Conservation (phyloP, 2,329 filamentous ascomycete genomes). For the Alternaria atra region DNA sequence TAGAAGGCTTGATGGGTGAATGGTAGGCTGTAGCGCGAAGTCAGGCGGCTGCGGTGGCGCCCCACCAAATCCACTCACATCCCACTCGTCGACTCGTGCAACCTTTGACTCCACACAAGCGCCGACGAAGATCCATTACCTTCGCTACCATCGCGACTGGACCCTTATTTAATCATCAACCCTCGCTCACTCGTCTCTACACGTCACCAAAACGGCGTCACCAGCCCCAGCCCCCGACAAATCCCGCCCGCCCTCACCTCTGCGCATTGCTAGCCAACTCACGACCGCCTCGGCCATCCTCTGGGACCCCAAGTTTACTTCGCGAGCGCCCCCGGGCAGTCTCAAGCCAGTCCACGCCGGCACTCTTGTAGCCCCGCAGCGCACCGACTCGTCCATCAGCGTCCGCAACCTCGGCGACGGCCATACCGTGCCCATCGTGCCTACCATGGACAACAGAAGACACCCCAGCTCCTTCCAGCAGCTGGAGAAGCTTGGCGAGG, state of each 20-base stretch:
- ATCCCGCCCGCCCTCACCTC: slow-evolving; percentile 24
- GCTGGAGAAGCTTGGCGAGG: slow-evolving; percentile 96
- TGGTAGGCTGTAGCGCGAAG: slow-evolving; percentile 14
- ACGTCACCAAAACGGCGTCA: slow-evolving; percentile 22
- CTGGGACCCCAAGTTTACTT: slow-evolving; percentile 60
- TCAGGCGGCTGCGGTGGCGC: slow-evolving; percentile 17
- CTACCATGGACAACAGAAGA: slow-evolving; percentile 84
- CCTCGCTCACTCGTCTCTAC: slow-evolving; percentile 1
- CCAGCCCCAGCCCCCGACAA: slow-evolving; percentile 21
- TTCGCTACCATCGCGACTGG: slow-evolving; percentile 16
- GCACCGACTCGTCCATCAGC: slow-evolving; percentile 62
- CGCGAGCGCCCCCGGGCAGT: slow-evolving; percentile 55
- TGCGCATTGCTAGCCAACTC: slow-evolving; percentile 56
- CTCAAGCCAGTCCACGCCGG: slow-evolving; percentile 60
- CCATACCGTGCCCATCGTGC: slow-evolving; percentile 42
- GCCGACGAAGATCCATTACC: slow-evolving; percentile 16
- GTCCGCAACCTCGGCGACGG: slow-evolving; percentile 58
- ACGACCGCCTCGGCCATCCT: slow-evolving; percentile 60
- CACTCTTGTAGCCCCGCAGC: slow-evolving; percentile 56
- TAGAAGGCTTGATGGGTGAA: slow-evolving; percentile 1
- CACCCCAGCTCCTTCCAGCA: slow-evolving; percentile 99
- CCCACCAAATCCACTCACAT: slow-evolving; percentile 21
- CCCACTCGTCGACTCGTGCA: slow-evolving; percentile 13
- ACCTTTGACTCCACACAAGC: slow-evolving; percentile 16
- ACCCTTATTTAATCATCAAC: slow-evolving; percentile 7